Base-by-base conservation (phyloP, 1,139 yeast genomes). In the Candida sanyaensis region DNA sequence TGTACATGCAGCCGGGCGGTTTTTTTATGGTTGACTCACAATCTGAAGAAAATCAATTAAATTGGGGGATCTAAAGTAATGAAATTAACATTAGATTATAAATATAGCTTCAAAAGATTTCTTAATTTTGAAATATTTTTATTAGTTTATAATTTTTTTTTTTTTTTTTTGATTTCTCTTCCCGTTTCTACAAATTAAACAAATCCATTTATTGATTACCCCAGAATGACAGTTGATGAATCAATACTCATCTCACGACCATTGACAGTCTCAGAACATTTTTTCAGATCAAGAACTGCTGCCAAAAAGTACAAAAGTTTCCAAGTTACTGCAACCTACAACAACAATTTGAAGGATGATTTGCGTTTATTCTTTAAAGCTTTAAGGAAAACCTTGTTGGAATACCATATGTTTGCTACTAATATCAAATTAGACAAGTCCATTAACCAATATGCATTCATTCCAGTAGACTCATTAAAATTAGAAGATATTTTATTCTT, bases 291-390 rank as follows among this genome's bases (percentile, higher is more conserved):
- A 34, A 54, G 79, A 47, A 67, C 69, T 6, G 65, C 65, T 5
- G 54, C 53, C 42, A 60, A 61, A 6, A 66, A 58, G 54, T 74
- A 65, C 50, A 55, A 61, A 11, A 68, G 65, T 47, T 75, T 75
- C 53, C 71, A 64, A 46, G 64, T 72, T 6, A 65, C 73, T 5
- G 73, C 69, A 5, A 64, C 68, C 1, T 73, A 71, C 50, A 62
- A 69, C 7, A 57, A 58, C 11, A 50, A 54, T 9, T 47, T 73
- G 11, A 46, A 53, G 2, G 17, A 29, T 1, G 50, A 56, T 21
- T 43, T 53, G 6, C 50, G 46, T 1, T 48, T 61, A 8, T 42
- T 73, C 5, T 62, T 52, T 42, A 52, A 50, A n/a, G 75, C 73
- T 3, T 58, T 73, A 34, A 56, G 76, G 27, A 63, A 64, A 44